Percentiles rank a stretch among this genome's conserved stretches.
phyloP scores from a whole-genome alignment of 306 rosid species.

The Trifolium fragiferum region DNA sequence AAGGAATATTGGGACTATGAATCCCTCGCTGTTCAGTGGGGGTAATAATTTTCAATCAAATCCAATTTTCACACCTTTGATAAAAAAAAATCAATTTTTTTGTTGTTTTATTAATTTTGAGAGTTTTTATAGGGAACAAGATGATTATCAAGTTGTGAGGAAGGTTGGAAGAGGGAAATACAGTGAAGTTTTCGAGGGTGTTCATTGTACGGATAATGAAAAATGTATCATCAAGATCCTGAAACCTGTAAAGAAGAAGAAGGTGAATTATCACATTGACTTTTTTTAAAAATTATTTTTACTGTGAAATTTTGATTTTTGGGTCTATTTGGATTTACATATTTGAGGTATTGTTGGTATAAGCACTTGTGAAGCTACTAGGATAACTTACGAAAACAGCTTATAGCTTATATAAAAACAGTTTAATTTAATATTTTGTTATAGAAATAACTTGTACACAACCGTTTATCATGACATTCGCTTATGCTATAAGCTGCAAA shows the following conservation, averaged over 20 bases:
- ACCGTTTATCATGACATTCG: too few species aligned
- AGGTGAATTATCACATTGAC: conserved; percentile 46
- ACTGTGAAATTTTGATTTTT: background rate
- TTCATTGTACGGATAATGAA: conserved; percentile 74
- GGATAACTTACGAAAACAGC: background rate
- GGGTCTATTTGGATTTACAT: background rate
- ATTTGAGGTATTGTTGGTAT: background rate
- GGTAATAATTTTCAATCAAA: conserved; percentile 48
- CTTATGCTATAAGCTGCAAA: background rate
- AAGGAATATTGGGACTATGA: conserved; percentile 52
- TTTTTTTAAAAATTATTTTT: background rate
- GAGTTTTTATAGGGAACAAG: conserved; percentile 65
- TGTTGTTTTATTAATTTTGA: background rate
- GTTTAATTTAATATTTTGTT: too few species aligned
- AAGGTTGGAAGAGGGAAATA: conserved; percentile 87
- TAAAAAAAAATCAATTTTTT: background rate
- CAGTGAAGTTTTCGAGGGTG: conserved; percentile 86
- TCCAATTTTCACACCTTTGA: background rate
- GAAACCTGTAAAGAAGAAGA: conserved; percentile 86
- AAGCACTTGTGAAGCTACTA: background rate
- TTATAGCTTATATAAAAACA: too few species aligned
- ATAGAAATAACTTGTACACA: background rate
- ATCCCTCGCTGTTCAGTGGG: conserved; percentile 78
- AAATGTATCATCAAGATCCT: conserved; percentile 79
- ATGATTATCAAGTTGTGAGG: conserved; percentile 81